Evolutionary conservation across 176 grass and related monocot genomes (phyloP).

Genomic region (Rhipidocladum racemiflorum): DNA sequence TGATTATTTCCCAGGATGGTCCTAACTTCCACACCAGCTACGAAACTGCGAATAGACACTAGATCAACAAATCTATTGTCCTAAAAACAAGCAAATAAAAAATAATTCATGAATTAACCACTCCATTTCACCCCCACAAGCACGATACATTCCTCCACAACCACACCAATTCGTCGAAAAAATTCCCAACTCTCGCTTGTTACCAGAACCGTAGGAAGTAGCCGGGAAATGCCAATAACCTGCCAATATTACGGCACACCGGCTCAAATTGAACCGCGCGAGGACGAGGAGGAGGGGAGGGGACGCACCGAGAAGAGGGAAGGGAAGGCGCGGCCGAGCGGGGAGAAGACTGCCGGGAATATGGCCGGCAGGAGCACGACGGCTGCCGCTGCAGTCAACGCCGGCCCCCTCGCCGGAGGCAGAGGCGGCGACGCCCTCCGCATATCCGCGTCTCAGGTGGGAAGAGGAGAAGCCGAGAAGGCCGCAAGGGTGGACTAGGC

Average conservation of each 20-base stretch:
- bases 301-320: constrained; percentile 75
- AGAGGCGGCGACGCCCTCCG: constrained; percentile 10
- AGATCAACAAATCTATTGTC: not conserved
- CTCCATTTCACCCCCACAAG: not conserved
- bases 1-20: not conserved
- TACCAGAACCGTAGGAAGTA: not conserved
- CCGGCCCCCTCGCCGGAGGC: constrained; percentile 36
- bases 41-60: not conserved
- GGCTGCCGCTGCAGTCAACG: constrained; percentile 17
- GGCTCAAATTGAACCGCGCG: not conserved
- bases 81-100: not conserved
- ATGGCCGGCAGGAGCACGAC: constrained; percentile 60
- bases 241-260: not conserved
- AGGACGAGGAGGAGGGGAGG: not conserved
- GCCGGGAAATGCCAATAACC: not conserved
- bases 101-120: not conserved
- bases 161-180: not conserved
- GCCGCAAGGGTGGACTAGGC: not conserved
- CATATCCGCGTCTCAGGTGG: constrained; percentile 24
- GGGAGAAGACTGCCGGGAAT: constrained; percentile 52
- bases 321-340: constrained; percentile 55
- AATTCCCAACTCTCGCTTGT: not conserved
- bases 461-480: constrained; percentile 9
- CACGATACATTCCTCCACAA: not conserved
- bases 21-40: too few species aligned